Evolutionary conservation across 345 rosid genomes (phyloP), one percentile per base, ranked within the genome.

Genomic region (Pistacia vera): DNA sequence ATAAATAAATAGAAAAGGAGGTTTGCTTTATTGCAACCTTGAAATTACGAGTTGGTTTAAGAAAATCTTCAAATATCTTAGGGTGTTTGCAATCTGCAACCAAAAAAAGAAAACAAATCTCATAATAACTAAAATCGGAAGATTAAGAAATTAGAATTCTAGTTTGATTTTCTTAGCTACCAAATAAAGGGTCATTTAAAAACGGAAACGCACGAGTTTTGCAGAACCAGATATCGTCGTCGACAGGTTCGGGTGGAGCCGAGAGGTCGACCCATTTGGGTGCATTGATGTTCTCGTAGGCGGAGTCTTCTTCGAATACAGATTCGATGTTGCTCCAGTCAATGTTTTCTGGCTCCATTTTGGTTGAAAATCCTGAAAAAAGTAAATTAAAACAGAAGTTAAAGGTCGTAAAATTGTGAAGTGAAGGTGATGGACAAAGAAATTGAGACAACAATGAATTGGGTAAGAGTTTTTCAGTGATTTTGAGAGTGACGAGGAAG

Each of bases 261-360:
- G 75, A 75, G 38, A 82, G 79, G 58, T 82, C 73, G 58, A 82
- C 68, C 85, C 85, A 82, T 75, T 72, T 68, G 30, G 82, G 82
- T 41, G 80, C 82, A 68, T 68, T 58, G 36, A 82, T 61, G 69
- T 57, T 38, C 77, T 82, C 82, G 61, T 82, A 82, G 0, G 33
- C n/a, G 12, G 63, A 61, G 20, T 82, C 85, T 72, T 75, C 77
- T 54, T 71, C 65, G 57, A 66, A 82, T 0, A 35, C 20, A 5
- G 85, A 82, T 18, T 82, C 72, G 18, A 75, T 71, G 80, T 14
- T 48, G 75, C 54, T 41, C 85, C 77, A 75, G 44, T 82, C 75
- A 55, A 82, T 78, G 82, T 18, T 56, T 49, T 78, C 80, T 5
- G 65, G n/a, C 20, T 82, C 85, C 75, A 65, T 70, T 14, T 28